phyloP scores from a whole-genome alignment of 148 eudicot genomes.

The Nyssa sinensis region DNA sequence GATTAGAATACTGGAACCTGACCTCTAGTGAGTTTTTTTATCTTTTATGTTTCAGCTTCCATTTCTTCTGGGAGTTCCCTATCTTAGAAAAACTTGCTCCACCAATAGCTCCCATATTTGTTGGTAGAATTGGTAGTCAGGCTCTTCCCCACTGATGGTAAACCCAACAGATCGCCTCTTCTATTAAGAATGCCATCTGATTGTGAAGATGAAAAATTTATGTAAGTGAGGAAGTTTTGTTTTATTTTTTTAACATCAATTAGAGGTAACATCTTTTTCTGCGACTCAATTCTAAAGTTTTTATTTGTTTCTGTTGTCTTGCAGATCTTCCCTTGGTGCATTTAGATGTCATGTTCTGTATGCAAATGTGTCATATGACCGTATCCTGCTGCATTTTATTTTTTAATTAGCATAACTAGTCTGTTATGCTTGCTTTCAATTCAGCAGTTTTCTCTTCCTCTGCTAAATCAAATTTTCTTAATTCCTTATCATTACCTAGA shows the following conservation, averaged over 20 bases:
- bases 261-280: not conserved
- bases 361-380: constrained; percentile 89
- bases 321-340: constrained; percentile 92
- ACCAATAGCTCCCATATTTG: constrained; percentile 70
- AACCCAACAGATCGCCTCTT: constrained; percentile 80
- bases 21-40: constrained; percentile 29
- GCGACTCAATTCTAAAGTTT: constrained; percentile 11
- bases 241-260: too few species aligned
- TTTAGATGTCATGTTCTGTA: constrained; percentile 85
- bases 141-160: constrained; percentile 91
- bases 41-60: constrained; percentile 66
- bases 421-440: not conserved
- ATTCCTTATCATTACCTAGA: constrained; percentile 55
- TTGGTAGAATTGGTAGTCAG: constrained; percentile 95
- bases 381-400: constrained; percentile 60
- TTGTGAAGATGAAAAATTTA: constrained; percentile 71
- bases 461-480: constrained; percentile 7
- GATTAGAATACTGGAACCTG: constrained; percentile 8
- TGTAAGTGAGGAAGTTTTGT: constrained; percentile 46
- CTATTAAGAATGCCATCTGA: constrained; percentile 88
- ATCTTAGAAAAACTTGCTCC: constrained; percentile 90
- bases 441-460: constrained; percentile 1
- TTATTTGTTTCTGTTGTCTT: constrained; percentile 22
- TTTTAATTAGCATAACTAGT: not conserved
- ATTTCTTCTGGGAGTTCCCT: constrained; percentile 74